Conservation (phyloP, 768 basidiomycete genomes). For the Boletus bicolor region DNA sequence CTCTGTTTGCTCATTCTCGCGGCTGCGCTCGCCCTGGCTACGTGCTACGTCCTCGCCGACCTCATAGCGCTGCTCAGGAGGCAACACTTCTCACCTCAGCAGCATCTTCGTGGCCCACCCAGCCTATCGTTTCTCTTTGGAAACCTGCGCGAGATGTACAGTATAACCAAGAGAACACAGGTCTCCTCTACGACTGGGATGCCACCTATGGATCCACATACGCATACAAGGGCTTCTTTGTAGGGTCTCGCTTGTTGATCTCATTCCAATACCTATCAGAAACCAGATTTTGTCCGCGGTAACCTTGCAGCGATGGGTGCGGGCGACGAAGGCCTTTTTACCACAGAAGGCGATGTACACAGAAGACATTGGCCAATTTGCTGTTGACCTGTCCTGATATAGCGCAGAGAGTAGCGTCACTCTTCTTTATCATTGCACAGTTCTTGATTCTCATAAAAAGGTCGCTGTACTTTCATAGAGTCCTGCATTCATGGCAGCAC, state of each 20-base stretch:
- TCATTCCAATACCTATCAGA: slow-evolving; percentile 56
- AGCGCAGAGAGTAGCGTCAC: slow-evolving; percentile 43
- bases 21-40: slow-evolving; percentile 13
- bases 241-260: slow-evolving; percentile 52
- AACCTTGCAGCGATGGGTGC: slow-evolving; percentile 50
- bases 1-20: slow-evolving; percentile 1
- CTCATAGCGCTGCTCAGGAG: slow-evolving; percentile 43
- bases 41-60: slow-evolving; percentile 30
- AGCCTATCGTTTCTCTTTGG: slow-evolving; percentile 49
- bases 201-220: slow-evolving; percentile 46
- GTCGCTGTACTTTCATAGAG: slow-evolving; percentile 28
- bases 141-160: slow-evolving; percentile 50
- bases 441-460: background rate
- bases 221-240: slow-evolving; percentile 51
- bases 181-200: slow-evolving; percentile 46
- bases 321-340: slow-evolving; percentile 47
- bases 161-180: slow-evolving; percentile 57
- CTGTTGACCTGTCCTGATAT: slow-evolving; percentile 4
- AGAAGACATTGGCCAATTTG: slow-evolving; percentile 31
- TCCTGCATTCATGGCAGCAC: slow-evolving; percentile 49
- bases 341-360: slow-evolving; percentile 55
- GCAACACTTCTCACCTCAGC: slow-evolving; percentile 47
- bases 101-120: slow-evolving; percentile 44
- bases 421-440: background rate
- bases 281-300: slow-evolving; percentile 56